These are phyloP conservation scores for Pythium brachiatum DNA, from an alignment of 352 stramenopile genomes.

Conservation along the genomic window DNA sequence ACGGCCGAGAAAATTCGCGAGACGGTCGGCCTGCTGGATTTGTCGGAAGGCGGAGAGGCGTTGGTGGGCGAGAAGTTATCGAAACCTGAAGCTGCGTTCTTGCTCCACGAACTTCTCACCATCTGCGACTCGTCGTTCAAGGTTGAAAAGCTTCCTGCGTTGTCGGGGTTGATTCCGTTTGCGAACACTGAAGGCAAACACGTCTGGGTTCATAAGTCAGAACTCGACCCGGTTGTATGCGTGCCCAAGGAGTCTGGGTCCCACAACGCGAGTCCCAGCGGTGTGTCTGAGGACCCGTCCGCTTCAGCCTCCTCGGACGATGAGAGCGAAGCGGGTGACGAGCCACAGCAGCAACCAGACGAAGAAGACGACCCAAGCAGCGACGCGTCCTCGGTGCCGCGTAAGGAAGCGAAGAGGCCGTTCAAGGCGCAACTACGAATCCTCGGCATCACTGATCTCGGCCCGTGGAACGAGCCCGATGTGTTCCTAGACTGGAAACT, in stretches of 20 bases:
- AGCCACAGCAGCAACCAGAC: neutral
- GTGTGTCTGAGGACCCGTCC: neutral
- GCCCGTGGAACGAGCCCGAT: conserved; percentile 1
- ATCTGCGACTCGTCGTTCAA: conserved; percentile 2
- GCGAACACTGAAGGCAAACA: conserved; percentile 1
- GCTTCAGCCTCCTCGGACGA: neutral
- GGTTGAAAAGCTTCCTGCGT: neutral
- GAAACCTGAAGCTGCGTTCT: conserved; percentile 3
- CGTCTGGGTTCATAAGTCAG: neutral
- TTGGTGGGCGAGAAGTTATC: conserved; percentile 6
- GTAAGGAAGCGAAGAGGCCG: neutral
- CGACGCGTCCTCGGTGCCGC: conserved; percentile 2
- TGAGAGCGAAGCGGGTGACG: neutral
- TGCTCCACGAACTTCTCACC: conserved; percentile 10
- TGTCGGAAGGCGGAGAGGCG: neutral
- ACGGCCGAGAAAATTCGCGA: conserved; percentile 3
- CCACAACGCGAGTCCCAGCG: neutral
- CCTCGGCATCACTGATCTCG: conserved; percentile 8
- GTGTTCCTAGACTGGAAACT: conserved; percentile 4
- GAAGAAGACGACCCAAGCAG: conserved; percentile 8
- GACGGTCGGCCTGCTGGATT: conserved; percentile 10
- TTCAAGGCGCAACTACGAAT: conserved; percentile 10
- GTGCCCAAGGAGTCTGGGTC: neutral
- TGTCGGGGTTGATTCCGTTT: neutral
- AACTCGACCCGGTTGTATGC: neutral